These are phyloP conservation scores for Umbelopsis sp. DNA, from an alignment of 192 early-diverging fungal genomes.

Conservation along the genomic window DNA sequence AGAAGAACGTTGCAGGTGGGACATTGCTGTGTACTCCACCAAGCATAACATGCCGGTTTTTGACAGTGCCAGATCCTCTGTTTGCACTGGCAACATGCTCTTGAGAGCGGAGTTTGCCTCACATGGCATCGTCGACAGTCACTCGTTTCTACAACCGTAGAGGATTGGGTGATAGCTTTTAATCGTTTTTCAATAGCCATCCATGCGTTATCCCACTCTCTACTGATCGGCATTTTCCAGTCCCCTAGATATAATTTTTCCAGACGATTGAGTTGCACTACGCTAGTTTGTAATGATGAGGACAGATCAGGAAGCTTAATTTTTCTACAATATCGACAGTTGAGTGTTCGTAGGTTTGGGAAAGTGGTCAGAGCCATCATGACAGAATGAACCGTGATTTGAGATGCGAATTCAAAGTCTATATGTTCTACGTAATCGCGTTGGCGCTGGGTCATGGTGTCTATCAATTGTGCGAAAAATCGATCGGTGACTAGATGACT, in stretches of 20 bases:
- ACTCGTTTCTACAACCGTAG: neutral
- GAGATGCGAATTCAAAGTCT: constrained; percentile 10
- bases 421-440: neutral
- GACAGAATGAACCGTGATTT: constrained; percentile 1
- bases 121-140: constrained; percentile 9
- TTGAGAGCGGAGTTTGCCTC: constrained; percentile 8
- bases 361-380: constrained; percentile 11
- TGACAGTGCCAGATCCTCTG: constrained; percentile 1
- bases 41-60: neutral
- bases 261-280: neutral
- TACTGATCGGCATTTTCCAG: constrained; percentile 12
- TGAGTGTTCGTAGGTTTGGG: constrained; percentile 7
- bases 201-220: constrained; percentile 9
- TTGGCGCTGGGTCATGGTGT: neutral
- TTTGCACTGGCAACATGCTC: constrained; percentile 5
- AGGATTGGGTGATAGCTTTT: neutral
- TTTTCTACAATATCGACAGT: constrained; percentile 9
- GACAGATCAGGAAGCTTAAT: constrained; percentile 1
- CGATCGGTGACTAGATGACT: constrained; percentile 8
- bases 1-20: neutral
- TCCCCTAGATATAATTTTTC: neutral
- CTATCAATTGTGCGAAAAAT: neutral
- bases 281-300: neutral
- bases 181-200: neutral
- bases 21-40: neutral